These are phyloP conservation scores for Ogataea pilisensis DNA, from an alignment of 805 yeast genomes.

Conservation along the genomic window DNA sequence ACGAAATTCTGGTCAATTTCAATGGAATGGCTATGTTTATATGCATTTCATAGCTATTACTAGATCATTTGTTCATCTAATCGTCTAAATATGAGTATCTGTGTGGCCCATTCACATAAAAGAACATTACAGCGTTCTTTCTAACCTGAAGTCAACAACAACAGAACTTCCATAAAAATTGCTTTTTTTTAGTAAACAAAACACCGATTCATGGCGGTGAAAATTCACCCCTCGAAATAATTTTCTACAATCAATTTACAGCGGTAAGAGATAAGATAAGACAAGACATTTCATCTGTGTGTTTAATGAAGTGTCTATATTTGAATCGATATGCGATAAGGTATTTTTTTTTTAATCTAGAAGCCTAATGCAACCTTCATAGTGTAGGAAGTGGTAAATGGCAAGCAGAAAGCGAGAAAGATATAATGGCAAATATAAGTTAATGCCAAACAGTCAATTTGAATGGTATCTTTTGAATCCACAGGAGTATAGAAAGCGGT, in stretches of 20 bases:
- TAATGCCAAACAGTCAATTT: conserved; percentile 84
- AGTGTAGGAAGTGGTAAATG: conserved; percentile 70
- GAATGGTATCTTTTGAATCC: conserved; percentile 43
- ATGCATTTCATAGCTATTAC: conserved; percentile 16
- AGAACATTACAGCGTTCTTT: too few relatives aligned
- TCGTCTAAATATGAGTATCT: not conserved
- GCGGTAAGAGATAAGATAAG: not conserved
- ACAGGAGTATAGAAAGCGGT: conserved; percentile 86
- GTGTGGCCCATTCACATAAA: too few relatives aligned
- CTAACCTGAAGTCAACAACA: too few relatives aligned
- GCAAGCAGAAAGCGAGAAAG: conserved; percentile 61
- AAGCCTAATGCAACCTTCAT: conserved; percentile 45
- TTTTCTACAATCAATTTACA: not conserved
- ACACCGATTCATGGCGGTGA: too few relatives aligned
- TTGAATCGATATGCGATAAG: too few relatives aligned
- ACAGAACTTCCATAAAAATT: too few relatives aligned
- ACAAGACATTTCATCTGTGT: too few relatives aligned
- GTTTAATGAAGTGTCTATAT: not conserved
- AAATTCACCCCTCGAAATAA: too few relatives aligned
- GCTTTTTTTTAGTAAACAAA: too few relatives aligned
- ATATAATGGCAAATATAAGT: conserved; percentile 72
- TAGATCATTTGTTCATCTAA: not conserved
- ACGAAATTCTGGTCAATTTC: conserved; percentile 17
- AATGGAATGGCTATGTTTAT: conserved; percentile 23
- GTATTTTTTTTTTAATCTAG: too few relatives aligned